Evolutionary conservation across 331 rosid genomes (phyloP).

Genomic region (Prunus yedoensis): DNA sequence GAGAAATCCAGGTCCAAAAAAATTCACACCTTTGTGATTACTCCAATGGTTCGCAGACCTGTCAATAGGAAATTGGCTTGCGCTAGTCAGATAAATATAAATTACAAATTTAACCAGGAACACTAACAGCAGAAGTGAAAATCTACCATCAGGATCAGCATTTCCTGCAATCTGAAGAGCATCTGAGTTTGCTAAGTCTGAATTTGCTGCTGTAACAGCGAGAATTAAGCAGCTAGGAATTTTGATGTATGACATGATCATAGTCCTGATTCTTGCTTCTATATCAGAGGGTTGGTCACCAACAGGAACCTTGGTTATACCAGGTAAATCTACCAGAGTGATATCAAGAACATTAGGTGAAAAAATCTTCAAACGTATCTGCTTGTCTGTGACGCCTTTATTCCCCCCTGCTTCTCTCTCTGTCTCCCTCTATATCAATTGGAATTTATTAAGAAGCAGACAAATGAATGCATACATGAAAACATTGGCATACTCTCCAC

Average conservation of each 20-base stretch:
- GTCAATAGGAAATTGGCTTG: constrained; percentile 28
- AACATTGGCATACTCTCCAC: background rate
- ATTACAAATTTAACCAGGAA: constrained; percentile 11
- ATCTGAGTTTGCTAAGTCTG: constrained; percentile 97
- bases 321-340: constrained; percentile 96
- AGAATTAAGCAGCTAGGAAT: constrained; percentile 77
- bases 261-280: constrained; percentile 84
- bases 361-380: constrained; percentile 87
- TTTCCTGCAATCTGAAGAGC: constrained; percentile 97
- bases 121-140: constrained; percentile 13
- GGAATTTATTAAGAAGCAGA: background rate
- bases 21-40: constrained; percentile 78
- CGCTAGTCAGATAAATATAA: constrained; percentile 3
- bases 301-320: constrained; percentile 97
- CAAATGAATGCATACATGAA: background rate
- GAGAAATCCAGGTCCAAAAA: constrained; percentile 14
- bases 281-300: constrained; percentile 98
- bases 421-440: constrained; percentile 68
- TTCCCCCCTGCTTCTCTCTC: constrained; percentile 91
- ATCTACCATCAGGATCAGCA: constrained; percentile 96
- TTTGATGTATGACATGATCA: constrained; percentile 96
- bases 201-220: constrained; percentile 94
- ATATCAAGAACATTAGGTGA: constrained; percentile 96
- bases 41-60: constrained; percentile 96
- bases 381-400: constrained; percentile 91